Conservation (phyloP, 163 green algal species). For the Prototheca cutis region DNA sequence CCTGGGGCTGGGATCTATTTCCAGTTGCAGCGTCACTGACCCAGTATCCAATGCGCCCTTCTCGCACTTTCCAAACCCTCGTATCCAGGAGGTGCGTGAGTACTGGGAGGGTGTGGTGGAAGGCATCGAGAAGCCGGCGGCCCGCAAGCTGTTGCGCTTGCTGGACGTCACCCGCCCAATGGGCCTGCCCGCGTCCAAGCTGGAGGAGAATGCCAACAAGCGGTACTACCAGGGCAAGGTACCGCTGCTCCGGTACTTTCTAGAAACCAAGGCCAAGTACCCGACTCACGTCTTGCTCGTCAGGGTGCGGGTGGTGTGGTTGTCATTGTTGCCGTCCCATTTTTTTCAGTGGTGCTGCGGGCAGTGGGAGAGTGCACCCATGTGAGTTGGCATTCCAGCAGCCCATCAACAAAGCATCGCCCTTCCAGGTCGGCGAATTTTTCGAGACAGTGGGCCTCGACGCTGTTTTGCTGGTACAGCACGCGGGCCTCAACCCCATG, state of each 20-base stretch:
- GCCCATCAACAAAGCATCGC: too few species aligned
- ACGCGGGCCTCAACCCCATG: conserved; percentile 71
- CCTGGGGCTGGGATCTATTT: too few species aligned
- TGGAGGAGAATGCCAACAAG: neutral
- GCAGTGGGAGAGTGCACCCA: too few species aligned
- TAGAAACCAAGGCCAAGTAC: conserved; percentile 16
- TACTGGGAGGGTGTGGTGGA: conserved; percentile 29
- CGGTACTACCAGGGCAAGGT: conserved; percentile 3
- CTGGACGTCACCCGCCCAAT: conserved; percentile 27
- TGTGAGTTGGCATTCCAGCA: too few species aligned
- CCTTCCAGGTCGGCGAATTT: conserved; percentile 73
- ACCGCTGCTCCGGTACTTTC: conserved; percentile 28
- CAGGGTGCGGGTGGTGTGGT: too few species aligned
- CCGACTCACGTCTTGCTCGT: neutral
- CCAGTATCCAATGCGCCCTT: too few species aligned
- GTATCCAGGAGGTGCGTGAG: conserved; percentile 25
- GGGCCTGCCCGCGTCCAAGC: conserved; percentile 9
- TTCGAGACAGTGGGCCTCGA: conserved; percentile 78
- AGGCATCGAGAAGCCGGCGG: conserved; percentile 27
- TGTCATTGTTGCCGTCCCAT: too few species aligned
- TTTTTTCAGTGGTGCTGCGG: too few species aligned
- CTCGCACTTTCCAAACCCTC: too few species aligned
- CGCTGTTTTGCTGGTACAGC: conserved; percentile 70
- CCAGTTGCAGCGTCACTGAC: too few species aligned
- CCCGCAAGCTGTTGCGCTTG: conserved; percentile 18